phyloP scores from a whole-genome alignment of 352 stramenopile species.

The Globisporangium megalacanthum region DNA sequence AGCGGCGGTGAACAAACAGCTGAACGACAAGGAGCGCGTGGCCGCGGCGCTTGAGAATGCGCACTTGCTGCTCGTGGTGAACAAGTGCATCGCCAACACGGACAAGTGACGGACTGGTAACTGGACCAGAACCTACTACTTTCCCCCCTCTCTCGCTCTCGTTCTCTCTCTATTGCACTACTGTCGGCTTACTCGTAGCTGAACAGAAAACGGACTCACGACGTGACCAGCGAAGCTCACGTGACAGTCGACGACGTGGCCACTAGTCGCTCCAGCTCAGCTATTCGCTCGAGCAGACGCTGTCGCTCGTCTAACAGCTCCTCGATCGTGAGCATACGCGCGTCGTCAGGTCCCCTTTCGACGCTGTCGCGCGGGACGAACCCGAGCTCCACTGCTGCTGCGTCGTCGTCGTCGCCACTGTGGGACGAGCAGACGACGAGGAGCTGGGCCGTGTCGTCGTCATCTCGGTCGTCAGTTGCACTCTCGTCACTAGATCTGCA shows the following conservation, averaged over 20 bases:
- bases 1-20: conserved; percentile 95
- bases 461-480: not conserved
- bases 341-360: not conserved
- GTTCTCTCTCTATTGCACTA: not conserved
- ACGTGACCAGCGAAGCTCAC: too few relatives aligned
- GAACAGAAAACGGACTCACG: too few relatives aligned
- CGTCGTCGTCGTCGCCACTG: not conserved
- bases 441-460: not conserved
- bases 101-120: conserved; percentile 79
- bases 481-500: not conserved
- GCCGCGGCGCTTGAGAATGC: conserved; percentile 95
- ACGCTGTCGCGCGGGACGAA: not conserved
- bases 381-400: not conserved
- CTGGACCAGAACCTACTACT: too few relatives aligned
- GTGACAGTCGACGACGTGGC: conserved; percentile 21
- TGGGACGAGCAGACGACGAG: not conserved
- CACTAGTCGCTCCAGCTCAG: conserved; percentile 31
- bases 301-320: conserved; percentile 30
- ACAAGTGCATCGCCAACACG: conserved; percentile 94
- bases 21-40: conserved; percentile 97
- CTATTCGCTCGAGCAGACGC: conserved; percentile 31
- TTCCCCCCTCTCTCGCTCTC: conserved; percentile 1
- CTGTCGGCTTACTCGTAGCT: too few relatives aligned
- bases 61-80: conserved; percentile 94
- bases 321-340: conserved; percentile 9